phyloP scores from a whole-genome alignment of 1,284 basidiomycete species.

The Volvariella surrecta region DNA sequence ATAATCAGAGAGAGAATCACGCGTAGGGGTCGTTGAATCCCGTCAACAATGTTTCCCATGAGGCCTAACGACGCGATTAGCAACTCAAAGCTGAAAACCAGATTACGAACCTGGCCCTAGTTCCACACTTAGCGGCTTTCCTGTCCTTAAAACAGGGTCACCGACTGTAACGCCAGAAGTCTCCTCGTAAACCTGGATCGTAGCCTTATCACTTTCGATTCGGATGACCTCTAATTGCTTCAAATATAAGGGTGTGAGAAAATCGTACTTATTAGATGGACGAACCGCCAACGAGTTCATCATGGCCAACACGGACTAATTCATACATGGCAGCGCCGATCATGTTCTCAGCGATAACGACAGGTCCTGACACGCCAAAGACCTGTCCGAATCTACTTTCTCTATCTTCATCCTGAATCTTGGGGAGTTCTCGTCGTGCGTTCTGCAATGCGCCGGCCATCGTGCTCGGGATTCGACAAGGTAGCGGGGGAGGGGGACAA shows the following conservation, averaged over 20 bases:
- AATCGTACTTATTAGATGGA: slow-evolving; percentile 8
- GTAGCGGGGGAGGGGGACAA: background rate
- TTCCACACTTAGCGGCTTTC: slow-evolving; percentile 96
- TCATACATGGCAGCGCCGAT: slow-evolving; percentile 96
- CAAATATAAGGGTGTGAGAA: slow-evolving; percentile 1
- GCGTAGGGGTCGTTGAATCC: slow-evolving; percentile 87
- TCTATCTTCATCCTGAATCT: slow-evolving; percentile 83
- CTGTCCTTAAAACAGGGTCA: slow-evolving; percentile 94
- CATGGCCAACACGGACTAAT: slow-evolving; percentile 91
- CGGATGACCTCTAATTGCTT: slow-evolving; percentile 83
- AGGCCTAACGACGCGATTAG: slow-evolving; percentile 46
- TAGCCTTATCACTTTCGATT: slow-evolving; percentile 94
- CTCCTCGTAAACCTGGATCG: slow-evolving; percentile 99
- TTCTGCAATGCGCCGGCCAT: slow-evolving; percentile 92
- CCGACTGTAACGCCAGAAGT: slow-evolving; percentile 97
- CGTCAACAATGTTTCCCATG: slow-evolving; percentile 98
- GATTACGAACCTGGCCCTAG: slow-evolving; percentile 76
- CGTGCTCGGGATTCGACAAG: slow-evolving; percentile 10
- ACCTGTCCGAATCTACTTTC: slow-evolving; percentile 89
- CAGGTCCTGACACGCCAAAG: slow-evolving; percentile 92
- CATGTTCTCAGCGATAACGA: slow-evolving; percentile 97
- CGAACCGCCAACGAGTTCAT: slow-evolving; percentile 92
- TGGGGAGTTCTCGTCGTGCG: slow-evolving; percentile 80
- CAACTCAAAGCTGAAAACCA: background rate
- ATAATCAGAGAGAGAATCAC: slow-evolving; percentile 31